Evolutionary conservation across 176 grass and related monocot species (phyloP).

Genomic region (Carex kokanica): DNA sequence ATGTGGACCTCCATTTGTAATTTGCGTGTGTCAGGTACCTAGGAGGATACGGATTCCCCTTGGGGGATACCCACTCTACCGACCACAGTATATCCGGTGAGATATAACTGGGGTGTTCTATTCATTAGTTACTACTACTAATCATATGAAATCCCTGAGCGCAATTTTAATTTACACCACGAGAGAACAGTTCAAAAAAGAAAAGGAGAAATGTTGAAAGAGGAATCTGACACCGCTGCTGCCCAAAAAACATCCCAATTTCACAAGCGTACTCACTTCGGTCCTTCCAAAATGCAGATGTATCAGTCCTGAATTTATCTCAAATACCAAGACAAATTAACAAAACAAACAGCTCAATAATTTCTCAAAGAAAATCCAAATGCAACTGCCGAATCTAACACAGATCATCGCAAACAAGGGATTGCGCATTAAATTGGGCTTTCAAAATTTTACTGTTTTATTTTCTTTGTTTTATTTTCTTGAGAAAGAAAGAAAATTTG

Average conservation of each 20-base stretch:
- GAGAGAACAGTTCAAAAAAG: neutral
- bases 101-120: too few relatives aligned
- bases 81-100: too few relatives aligned
- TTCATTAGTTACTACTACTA: too few relatives aligned
- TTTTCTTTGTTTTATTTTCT: too few relatives aligned
- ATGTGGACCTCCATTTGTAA: too few relatives aligned
- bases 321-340: neutral
- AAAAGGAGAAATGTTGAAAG: neutral
- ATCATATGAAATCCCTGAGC: too few relatives aligned
- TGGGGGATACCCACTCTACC: too few relatives aligned
- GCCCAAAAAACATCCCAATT: neutral
- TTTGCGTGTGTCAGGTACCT: too few relatives aligned
- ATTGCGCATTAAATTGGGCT: neutral
- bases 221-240: neutral
- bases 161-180: neutral
- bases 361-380: neutral
- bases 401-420: neutral
- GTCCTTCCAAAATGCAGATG: too few relatives aligned
- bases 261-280: neutral
- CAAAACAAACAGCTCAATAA: neutral
- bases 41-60: too few relatives aligned
- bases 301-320: neutral
- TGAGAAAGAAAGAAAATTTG: too few relatives aligned
- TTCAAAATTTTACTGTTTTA: slow-evolving; percentile 10
- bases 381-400: neutral